Evolutionary conservation across 768 basidiomycete genomes (phyloP), one percentile per base, ranked within the genome.

Genomic region (Amanita jacksonii): DNA sequence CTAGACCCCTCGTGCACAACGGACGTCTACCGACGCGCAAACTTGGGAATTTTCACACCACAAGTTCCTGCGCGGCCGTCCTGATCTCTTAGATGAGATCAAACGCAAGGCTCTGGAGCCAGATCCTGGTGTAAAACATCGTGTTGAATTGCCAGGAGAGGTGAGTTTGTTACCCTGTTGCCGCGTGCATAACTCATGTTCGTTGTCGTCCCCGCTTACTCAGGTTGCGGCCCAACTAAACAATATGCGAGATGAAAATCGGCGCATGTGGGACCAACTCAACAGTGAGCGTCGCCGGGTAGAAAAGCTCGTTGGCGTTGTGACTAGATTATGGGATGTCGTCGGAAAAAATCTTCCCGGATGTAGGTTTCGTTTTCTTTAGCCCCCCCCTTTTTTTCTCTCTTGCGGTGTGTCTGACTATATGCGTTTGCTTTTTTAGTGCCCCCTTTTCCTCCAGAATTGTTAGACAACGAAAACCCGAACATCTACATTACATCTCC

Each of bases 21-120:
- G 85, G 50, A 84, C 85, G 0, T 81, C 85, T 9, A 73, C 80
- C 9, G 80, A 86, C 55, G 78, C 82, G 27, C 85, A 90, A 62
- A 83, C 79, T 3, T 89, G 86, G 85, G 87, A 90, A 58, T 90
- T 92, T 60, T 85, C 82, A 3, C 88, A 92, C 58, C 79, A 79
- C 61, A 86, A 88, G 54, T 90, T 91, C 61, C 67, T 87, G 16
- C 81, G 85, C 33, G 87, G 77, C 0, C 76, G 85, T 8, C 79
- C 81, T 19, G 87, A 90, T 58, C 67, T 90, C 33, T 69, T 90
- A 8, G 85, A 89, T 54, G 83, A 83, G 54, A 91, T 91, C 57
- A 88, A 85, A 61, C 77, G 88, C 46, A 90, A 89, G 63, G 83
- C 85, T 0, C 64, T 88, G 12, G 85, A 89, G 53, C 84, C 84